Base-by-base conservation (phyloP, 306 rosid species). In the Senna tora region DNA sequence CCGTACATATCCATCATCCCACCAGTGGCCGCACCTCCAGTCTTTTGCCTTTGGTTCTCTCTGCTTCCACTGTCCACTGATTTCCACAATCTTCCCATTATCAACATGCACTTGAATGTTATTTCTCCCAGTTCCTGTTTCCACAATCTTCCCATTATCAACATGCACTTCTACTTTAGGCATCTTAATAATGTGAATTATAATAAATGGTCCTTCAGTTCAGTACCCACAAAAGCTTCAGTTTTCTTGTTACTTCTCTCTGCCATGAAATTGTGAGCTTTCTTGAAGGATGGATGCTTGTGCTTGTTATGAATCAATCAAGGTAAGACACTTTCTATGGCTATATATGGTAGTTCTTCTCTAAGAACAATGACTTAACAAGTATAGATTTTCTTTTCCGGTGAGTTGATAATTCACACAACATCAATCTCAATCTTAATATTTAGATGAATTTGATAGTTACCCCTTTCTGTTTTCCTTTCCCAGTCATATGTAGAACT, bases 21-120 rank as follows among this genome's bases (percentile, higher is more conserved):
- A 94, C 98, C 98, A 91, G 16, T 89, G 75, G 60, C 87, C 91
- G 82, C 90, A 77, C 70, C 83, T 89, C 98, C 98, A 94, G 34
- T 94, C 96, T 65, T 64, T 81, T 53, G 80, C 59, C 72, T 75
- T 86, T 57, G 85, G 36, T 42, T 84, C 87, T 66, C 79, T 79
- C 63, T 88, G 89, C 84, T 79, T 94, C 92, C 91, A 87, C 30
- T 69, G 91, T 72, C 98, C 98, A 79, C 95, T 86, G 28, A 91
- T 86, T 79, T 94, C 97, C 68, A 94, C 76, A 16, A 88, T 85
- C 77, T 94, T 91, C 75, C 91, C 92, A 34, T 84, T 82, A 67
- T 91, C 97, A 56, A 88, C 87, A 62, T 70, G 79, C 17, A 92
- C 90, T 82, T 85, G 87, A 46, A 84, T 76, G 65, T 64, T 73